These are phyloP conservation scores for Starmerella stigmatis DNA, from an alignment of 805 yeast genomes.

Conservation along the genomic window DNA sequence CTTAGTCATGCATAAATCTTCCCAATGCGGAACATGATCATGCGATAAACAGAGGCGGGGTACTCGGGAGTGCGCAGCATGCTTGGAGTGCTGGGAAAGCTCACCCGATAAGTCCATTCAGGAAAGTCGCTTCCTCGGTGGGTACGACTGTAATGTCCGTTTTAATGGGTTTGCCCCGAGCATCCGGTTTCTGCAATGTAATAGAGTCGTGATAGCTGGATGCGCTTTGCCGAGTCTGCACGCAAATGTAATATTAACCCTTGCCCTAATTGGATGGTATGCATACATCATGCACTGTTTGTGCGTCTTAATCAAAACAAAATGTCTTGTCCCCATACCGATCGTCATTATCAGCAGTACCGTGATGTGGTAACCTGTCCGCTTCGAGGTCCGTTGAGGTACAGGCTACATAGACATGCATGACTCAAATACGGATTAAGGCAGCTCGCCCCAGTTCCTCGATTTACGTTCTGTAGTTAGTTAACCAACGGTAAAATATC, in stretches of 20 bases:
- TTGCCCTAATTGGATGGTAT: slow-evolving; percentile 1
- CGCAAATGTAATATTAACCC: neutral
- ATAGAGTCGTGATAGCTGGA: neutral
- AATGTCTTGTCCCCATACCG: neutral
- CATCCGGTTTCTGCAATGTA: no score
- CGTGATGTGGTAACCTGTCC: no score
- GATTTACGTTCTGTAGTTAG: no score
- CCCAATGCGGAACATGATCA: slow-evolving; percentile 4
- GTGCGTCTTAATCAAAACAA: neutral
- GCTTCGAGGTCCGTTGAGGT: no score
- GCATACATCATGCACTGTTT: neutral
- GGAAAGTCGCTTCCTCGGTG: no score
- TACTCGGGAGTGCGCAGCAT: neutral
- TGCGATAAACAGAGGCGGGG: slow-evolving; percentile 7
- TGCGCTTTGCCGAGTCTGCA: neutral
- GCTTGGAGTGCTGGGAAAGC: no score
- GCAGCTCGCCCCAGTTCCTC: no score
- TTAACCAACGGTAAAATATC: no score
- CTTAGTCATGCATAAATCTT: neutral
- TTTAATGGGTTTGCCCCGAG: neutral
- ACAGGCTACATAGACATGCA: no score
- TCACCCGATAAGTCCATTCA: no score
- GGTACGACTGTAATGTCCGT: no score
- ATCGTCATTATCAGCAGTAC: neutral
- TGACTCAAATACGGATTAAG: no score